Evolutionary conservation across 2,329 filamentous ascomycete genomes (phyloP), one percentile per base, ranked within the genome.

Genomic region (Penicillium psychrosexuale): DNA sequence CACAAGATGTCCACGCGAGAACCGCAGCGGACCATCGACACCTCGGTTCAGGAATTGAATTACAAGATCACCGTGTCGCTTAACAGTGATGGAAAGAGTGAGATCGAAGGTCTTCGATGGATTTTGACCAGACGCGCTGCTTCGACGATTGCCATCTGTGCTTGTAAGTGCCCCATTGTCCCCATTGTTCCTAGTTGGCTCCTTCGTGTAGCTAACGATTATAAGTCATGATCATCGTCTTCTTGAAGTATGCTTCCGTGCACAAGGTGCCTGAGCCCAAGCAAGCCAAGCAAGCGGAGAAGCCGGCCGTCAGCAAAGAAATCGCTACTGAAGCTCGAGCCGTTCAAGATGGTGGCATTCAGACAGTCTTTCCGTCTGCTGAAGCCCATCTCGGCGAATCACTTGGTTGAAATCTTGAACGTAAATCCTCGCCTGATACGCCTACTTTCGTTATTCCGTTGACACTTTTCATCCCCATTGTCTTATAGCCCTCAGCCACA

Each of bases 1-100:
- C 85, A 95, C 40, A 94, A 93, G 71, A 96, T 97, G 89, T 84
- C 85, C 2, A 91, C 96, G 1, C 80, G 91, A 51, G 89, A 93
- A 72, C 90, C 97, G 72, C 91, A 97, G 74, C 87, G 91, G 69
- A 81, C 82, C 7, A 88, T 90, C 68, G 93, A 97, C 69, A 89
- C 88, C 47, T 87, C 87, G 81, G 92, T 96, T 59, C 92, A 97
- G 79, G 89, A 96, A 77, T 82, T 97, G 63, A 96, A 93, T 75
- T 96, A 97, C 76, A 94, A 96, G 72, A 97, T 99, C 72, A 95
- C 90, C 22, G 91, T 96, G 31, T 82, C 84, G 38, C 82, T 99
- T 40, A 95, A 91, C 71, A 94, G 90, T 59, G 94, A 97, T 72
- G 86, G 89, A 45, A 92, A 93, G 71, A 93, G 89, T 5, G 90